Base-by-base conservation (phyloP, 768 basidiomycete species). In the Lepiota venenata region DNA sequence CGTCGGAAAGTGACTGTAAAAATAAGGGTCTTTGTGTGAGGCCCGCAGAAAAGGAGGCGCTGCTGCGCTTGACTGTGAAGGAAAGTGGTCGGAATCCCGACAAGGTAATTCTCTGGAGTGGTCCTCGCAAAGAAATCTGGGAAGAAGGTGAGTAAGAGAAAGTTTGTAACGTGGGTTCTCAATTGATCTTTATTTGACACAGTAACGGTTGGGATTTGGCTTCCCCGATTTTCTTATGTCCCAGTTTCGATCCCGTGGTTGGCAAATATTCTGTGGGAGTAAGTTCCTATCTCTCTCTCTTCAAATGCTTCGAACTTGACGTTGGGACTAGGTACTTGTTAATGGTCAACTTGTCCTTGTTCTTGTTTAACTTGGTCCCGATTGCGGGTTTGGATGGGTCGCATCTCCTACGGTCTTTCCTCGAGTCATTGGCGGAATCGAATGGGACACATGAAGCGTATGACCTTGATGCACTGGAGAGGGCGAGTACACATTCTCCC, bases 361-460 rank as follows among this genome's bases (percentile, higher is more conserved):
- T 81, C 66, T 69, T 93, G 54, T 84, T 94, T 72, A 95, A 95
- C 65, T 78, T 91, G 22, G 74, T 94, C 20, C 91, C 93, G 0
- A 64, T 93, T 32, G 79, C 81, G 2, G 70, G 73, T 45, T 73
- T 94, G 16, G 93, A 95, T 56, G 93, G 93, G 22, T 69, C 75
- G 7, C 79, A 85, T 58, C 70, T 88, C 16, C 71, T 91, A 27
- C 46, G 53, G 10, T 51, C 63, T 8, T 38, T 71, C 7, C 45
- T 71, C 16, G 64, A 66, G 32, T 36, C 52, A 11, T 40, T 35
- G 8, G 47, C 58, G 9, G 25, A 36, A 29, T 25, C 10, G 10
- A 32, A 12, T 0, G 32, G 38, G 29, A n/a, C 49, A 46, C 41
- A 51, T 15, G 56, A 58, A 8, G 45, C 37, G 16, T 68, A 70